Percentiles rank a stretch among this genome's conserved stretches.
These are phyloP conservation scores for Ceriops decandra DNA, from an alignment of 345 rosid species.

Conservation along the genomic window DNA sequence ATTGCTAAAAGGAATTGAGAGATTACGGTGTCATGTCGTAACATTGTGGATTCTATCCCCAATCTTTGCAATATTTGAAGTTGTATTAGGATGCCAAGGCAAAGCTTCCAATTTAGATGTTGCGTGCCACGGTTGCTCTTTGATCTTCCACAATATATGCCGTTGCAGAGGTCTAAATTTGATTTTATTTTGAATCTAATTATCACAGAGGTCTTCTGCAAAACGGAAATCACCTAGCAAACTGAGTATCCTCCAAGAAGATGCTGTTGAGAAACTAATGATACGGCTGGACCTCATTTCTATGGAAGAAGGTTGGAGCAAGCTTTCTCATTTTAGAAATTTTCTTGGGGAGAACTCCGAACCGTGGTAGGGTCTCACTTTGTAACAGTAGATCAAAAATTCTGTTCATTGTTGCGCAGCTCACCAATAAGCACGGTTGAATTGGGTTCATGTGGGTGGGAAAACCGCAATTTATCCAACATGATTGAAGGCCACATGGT, in stretches of 20 bases:
- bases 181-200: conserved; percentile 1
- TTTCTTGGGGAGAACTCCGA: conserved; percentile 21
- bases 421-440: background rate
- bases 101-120: background rate
- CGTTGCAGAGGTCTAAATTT: background rate
- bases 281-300: too few relatives aligned
- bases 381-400: background rate
- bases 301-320: too few relatives aligned
- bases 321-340: too few relatives aligned
- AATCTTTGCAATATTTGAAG: conserved; percentile 43
- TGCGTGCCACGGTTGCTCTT: background rate
- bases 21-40: conserved; percentile 66
- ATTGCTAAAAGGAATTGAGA: conserved; percentile 49
- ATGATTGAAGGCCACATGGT: background rate
- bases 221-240: conserved; percentile 23
- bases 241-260: conserved; percentile 41
- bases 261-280: too few relatives aligned
- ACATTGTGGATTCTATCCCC: conserved; percentile 56
- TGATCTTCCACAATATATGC: background rate
- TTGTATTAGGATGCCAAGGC: conserved; percentile 45
- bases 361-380: conserved; percentile 44
- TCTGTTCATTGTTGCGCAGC: background rate
- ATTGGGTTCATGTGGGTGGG: background rate
- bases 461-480: background rate
- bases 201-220: conserved; percentile 26